A percentile compares a stretch with the other conserved stretches of the same genome.
Conservation (phyloP, 2,329 filamentous ascomycete genomes). For the Xylariaceae sp. region DNA sequence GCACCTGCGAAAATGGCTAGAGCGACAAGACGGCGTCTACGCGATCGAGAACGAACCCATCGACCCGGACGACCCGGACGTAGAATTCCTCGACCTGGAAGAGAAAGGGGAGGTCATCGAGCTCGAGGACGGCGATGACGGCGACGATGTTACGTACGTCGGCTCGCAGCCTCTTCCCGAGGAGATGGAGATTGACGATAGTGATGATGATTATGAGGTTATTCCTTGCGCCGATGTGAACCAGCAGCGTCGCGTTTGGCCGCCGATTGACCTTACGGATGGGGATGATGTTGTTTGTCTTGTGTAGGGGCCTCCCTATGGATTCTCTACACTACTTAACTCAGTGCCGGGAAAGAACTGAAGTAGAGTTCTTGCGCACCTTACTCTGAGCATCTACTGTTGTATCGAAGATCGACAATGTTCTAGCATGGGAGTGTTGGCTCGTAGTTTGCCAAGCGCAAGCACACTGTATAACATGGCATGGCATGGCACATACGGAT, state of each 20-base stretch:
- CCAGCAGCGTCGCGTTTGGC: slow-evolving; percentile 7
- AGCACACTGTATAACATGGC: no score
- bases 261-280: not conserved
- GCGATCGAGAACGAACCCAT: slow-evolving; percentile 19
- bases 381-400: no score
- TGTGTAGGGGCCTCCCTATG: not conserved
- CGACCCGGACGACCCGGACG: slow-evolving; percentile 21
- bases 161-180: slow-evolving; percentile 13
- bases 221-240: slow-evolving; percentile 12
- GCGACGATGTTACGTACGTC: slow-evolving; percentile 22
- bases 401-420: no score
- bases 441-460: no score
- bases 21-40: slow-evolving; percentile 40
- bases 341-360: no score
- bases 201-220: not conserved
- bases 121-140: slow-evolving; percentile 1
- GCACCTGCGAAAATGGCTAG: slow-evolving; percentile 46
- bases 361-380: no score
- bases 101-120: not conserved
- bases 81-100: slow-evolving; percentile 13
- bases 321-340: not conserved
- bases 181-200: slow-evolving; percentile 24
- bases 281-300: not conserved
- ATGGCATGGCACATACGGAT: no score
- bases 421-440: no score